Percentiles rank a stretch among this genome's conserved stretches.
Conservation (phyloP, 495 filamentous ascomycete genomes). For the Penicilliopsis zonata region DNA sequence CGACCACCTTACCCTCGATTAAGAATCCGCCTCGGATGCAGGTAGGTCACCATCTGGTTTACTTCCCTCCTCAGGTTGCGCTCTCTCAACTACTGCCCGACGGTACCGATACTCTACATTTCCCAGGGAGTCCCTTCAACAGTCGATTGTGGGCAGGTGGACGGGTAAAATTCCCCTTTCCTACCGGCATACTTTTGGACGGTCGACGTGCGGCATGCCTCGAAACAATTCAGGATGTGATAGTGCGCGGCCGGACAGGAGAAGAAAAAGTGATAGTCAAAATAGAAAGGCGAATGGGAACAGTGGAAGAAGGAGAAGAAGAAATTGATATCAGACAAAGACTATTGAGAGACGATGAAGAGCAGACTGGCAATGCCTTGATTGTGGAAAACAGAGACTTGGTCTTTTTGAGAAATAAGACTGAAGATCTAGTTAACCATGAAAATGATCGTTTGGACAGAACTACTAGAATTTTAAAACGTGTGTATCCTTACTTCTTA, state of each 20-base stretch:
- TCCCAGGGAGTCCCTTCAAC: slow-evolving; percentile 51
- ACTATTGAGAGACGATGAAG: slow-evolving; percentile 32
- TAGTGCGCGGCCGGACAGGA: slow-evolving; percentile 39
- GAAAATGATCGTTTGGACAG: slow-evolving; percentile 16
- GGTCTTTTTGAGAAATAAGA: slow-evolving; percentile 47
- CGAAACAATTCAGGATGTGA: slow-evolving; percentile 53
- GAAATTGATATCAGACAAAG: slow-evolving; percentile 22
- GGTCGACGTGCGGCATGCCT: slow-evolving; percentile 42
- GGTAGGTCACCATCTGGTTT: slow-evolving; percentile 50
- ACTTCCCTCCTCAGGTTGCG: slow-evolving; percentile 55
- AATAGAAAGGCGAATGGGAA: slow-evolving; percentile 39
- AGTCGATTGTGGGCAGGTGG: slow-evolving; percentile 78
- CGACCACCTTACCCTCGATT: slow-evolving; percentile 21
- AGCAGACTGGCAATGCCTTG: slow-evolving; percentile 18
- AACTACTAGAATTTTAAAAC: slow-evolving; percentile 22
- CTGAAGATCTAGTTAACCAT: slow-evolving; percentile 14
- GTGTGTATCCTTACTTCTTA: slow-evolving; percentile 19
- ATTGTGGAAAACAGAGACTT: slow-evolving; percentile 44
- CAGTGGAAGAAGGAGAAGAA: slow-evolving; percentile 20
- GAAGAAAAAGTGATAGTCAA: slow-evolving; percentile 49
- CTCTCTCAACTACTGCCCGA: slow-evolving; percentile 50
- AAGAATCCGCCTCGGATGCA: slow-evolving; percentile 25
- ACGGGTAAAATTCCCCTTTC: slow-evolving; percentile 19
- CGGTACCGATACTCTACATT: slow-evolving; percentile 60
- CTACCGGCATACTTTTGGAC: slow-evolving; percentile 26